A percentile compares a stretch with the other conserved stretches of the same genome.
phyloP scores from a whole-genome alignment of 2,329 filamentous ascomycete genomes.

The Colletotrichum magnum region DNA sequence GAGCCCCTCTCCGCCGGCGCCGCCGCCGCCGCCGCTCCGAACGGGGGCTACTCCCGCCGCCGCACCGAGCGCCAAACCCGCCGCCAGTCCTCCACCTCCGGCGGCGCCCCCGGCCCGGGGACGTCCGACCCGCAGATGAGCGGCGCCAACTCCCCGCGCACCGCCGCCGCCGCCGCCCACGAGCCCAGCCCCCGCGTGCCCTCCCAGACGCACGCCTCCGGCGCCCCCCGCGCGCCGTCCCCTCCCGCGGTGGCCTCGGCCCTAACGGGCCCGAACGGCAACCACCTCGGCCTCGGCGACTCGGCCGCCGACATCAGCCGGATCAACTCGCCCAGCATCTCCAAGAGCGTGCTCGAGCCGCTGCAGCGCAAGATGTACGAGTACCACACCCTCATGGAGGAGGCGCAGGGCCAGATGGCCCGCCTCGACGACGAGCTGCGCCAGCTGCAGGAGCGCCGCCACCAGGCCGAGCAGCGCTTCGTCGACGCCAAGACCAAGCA shows the following conservation, averaged over 20 bases:
- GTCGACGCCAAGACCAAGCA: conserved; percentile 59
- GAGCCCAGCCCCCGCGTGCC: conserved; percentile 1
- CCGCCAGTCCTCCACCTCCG: conserved; percentile 35
- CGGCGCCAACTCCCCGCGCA: conserved; percentile 18
- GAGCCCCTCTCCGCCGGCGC: neutral
- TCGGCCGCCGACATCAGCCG: conserved; percentile 52
- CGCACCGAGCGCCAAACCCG: conserved; percentile 39
- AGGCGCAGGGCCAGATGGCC: conserved; percentile 57
- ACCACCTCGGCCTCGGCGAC: conserved; percentile 40
- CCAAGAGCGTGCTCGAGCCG: conserved; percentile 59
- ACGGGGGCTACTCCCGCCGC: conserved; percentile 35
- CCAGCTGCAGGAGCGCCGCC: conserved; percentile 56
- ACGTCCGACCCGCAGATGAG: conserved; percentile 15
- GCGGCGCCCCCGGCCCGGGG: conserved; percentile 5
- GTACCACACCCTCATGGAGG: conserved; percentile 58
- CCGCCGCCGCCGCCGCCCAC: conserved; percentile 1
- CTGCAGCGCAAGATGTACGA: conserved; percentile 61
- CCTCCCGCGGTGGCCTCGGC: conserved; percentile 2
- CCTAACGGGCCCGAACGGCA: neutral
- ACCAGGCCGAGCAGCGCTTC: conserved; percentile 57
- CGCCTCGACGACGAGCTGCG: conserved; percentile 60
- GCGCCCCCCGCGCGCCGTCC: conserved; percentile 18
- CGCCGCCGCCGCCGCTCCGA: neutral
- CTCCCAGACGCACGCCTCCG: conserved; percentile 7
- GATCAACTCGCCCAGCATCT: conserved; percentile 60